Percentiles rank a stretch among this genome's conserved stretches.
Evolutionary conservation across 768 basidiomycete species (phyloP).

Genomic region (Russula vinacea): DNA sequence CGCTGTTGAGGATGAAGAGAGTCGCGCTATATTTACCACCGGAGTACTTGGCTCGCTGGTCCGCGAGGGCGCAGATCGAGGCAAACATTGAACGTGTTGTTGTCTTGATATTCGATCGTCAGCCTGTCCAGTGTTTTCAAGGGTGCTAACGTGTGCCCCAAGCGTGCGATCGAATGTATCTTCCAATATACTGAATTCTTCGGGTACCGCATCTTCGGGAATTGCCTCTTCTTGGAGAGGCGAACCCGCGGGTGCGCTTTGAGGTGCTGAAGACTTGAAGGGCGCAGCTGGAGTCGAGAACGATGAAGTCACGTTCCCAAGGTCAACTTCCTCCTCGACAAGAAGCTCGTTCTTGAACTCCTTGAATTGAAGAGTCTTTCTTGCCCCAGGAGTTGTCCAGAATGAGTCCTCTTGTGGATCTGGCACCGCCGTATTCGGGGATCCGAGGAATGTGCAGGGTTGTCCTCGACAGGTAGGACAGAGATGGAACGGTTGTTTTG

Average conservation of each 20-base stretch:
- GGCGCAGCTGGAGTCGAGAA: constrained; percentile 46
- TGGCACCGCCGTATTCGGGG: constrained; percentile 25
- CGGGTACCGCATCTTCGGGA: neutral
- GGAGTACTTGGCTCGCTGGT: constrained; percentile 14
- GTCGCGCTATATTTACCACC: neutral
- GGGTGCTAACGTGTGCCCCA: constrained; percentile 3
- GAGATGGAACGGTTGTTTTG: constrained; percentile 29
- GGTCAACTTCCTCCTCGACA: constrained; percentile 59
- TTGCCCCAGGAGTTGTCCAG: constrained; percentile 59
- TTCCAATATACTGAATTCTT: constrained; percentile 17
- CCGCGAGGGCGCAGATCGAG: neutral
- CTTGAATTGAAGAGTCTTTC: constrained; percentile 59
- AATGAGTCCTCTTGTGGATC: constrained; percentile 54
- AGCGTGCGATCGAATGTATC: constrained; percentile 21
- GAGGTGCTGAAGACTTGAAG: constrained; percentile 9
- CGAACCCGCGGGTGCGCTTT: neutral
- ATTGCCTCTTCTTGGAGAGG: constrained; percentile 1
- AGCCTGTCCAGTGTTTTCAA: neutral
- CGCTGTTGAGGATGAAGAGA: constrained; percentile 22
- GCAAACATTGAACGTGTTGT: neutral
- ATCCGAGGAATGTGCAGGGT: constrained; percentile 31
- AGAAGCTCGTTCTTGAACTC: constrained; percentile 63
- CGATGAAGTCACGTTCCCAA: constrained; percentile 41
- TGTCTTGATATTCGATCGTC: neutral
- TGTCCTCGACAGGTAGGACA: constrained; percentile 27